A percentile compares a stretch with the other conserved stretches of the same genome.
phyloP scores from a whole-genome alignment of 306 rosid genomes.

The Albizia julibrissin region DNA sequence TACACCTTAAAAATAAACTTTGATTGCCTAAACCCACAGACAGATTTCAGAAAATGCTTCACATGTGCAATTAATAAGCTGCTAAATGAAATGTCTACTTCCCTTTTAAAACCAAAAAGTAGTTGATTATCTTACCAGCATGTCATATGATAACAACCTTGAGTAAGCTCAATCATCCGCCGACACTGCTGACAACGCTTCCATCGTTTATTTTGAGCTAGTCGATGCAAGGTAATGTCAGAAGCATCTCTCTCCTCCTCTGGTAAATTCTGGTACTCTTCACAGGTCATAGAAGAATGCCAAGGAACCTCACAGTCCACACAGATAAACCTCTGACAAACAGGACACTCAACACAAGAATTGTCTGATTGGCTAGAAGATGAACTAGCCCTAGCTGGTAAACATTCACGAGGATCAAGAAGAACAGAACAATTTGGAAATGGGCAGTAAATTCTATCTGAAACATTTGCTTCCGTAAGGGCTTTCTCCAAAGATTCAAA shows the following conservation, averaged over 20 bases:
- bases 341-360: conserved; percentile 85
- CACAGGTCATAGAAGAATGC: conserved; percentile 91
- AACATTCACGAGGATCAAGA: conserved; percentile 72
- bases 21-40: not conserved
- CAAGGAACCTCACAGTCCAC: conserved; percentile 87
- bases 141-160: conserved; percentile 90
- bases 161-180: conserved; percentile 80
- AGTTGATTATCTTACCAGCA: conserved; percentile 71
- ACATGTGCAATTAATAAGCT: not conserved
- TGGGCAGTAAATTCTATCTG: conserved; percentile 81
- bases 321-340: conserved; percentile 79
- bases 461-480: conserved; percentile 62
- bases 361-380: conserved; percentile 84
- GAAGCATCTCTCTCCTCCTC: conserved; percentile 78
- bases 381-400: conserved; percentile 70
- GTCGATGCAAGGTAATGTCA: conserved; percentile 69
- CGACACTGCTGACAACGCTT: conserved; percentile 91
- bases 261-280: conserved; percentile 72
- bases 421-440: conserved; percentile 82
- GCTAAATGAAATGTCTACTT: not conserved
- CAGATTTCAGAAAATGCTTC: not conserved
- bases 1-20: conserved; percentile 8
- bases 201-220: conserved; percentile 83
- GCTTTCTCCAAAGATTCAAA: conserved; percentile 69
- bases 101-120: not conserved